Base-by-base conservation (phyloP, 164 flowering plant species). In the Akebia trifoliata region DNA sequence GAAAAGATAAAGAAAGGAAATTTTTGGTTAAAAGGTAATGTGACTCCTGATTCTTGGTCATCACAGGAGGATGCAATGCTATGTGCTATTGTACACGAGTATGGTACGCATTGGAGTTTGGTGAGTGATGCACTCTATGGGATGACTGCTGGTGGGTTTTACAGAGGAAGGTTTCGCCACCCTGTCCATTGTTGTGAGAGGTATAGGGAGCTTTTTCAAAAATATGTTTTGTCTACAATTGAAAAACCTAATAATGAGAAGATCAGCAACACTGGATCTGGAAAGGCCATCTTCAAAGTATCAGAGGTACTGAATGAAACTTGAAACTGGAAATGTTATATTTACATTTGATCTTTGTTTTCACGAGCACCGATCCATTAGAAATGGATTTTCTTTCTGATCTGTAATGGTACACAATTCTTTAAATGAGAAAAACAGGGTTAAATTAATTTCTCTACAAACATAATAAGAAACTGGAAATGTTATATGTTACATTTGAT, bases 161-260 rank as follows among this genome's bases (percentile, higher is more conserved):
- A 81, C 51, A 69, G 97, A 59, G 99, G 99, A 40, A 81, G 95
- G 52, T 86, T 68, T 70, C 95, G 96, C 50, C 93, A 88, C 69
- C 97, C 96, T 45, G 78, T 81, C 30, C 86, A 86, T 69, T 94
- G 99, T 63, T 86, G 90, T 70, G 97, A 90, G 75, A 81, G 99
- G 66, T 88, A 73, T 60, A 75, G 99, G 61, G 99, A 94, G 57
- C 82, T 94, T 21, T 67, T 83, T 48, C 91, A 85, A 40, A 85
- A 66, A 62, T 72, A 81, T 74, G 69, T 89, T 36, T 59, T 85
- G 35, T 73, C 86, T 31, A 48, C 78, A 9, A 66, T 74, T 20
- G 97, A 94, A 40, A 74, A 63, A 67, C 65, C 81, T 45, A 74
- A 73, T 57, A 78, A 51, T 66, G 99, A 94, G 52, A 94, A 87